Evolutionary conservation across 2,329 filamentous ascomycete species (phyloP).

Genomic region (Xylariales sp.): DNA sequence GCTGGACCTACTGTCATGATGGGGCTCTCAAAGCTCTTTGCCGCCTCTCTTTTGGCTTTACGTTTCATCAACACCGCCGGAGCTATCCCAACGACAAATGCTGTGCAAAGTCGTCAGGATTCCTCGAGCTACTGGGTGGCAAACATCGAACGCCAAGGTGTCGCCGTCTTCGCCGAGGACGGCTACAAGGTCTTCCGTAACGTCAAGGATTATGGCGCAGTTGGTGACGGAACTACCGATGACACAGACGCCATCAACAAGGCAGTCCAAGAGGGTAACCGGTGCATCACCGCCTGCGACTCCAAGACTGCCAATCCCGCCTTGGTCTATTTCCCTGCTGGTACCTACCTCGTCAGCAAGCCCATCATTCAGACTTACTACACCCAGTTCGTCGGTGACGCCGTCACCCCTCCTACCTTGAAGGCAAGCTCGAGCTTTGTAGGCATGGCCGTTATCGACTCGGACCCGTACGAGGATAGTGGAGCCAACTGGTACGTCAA

Average conservation of each 20-base stretch:
- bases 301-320: constrained; percentile 80
- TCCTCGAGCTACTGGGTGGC: constrained; percentile 65
- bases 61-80: constrained; percentile 18
- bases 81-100: constrained; percentile 15
- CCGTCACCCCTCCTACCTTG: constrained; percentile 64
- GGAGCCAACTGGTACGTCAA: constrained; percentile 75
- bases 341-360: constrained; percentile 75
- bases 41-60: constrained; percentile 21
- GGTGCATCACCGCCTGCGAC: constrained; percentile 78
- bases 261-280: constrained; percentile 71
- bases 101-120: constrained; percentile 22
- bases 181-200: constrained; percentile 73
- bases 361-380: constrained; percentile 87
- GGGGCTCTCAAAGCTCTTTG: constrained; percentile 26
- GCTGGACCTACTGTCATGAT: constrained; percentile 27
- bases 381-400: constrained; percentile 86
- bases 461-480: constrained; percentile 71
- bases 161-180: constrained; percentile 56
- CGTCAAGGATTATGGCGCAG: constrained; percentile 70
- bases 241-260: constrained; percentile 86
- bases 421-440: constrained; percentile 68
- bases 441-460: constrained; percentile 86
- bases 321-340: constrained; percentile 85
- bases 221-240: constrained; percentile 65
- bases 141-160: constrained; percentile 64